Conservation (phyloP, 2,329 filamentous ascomycete species). For the Fusarium equiseti region DNA sequence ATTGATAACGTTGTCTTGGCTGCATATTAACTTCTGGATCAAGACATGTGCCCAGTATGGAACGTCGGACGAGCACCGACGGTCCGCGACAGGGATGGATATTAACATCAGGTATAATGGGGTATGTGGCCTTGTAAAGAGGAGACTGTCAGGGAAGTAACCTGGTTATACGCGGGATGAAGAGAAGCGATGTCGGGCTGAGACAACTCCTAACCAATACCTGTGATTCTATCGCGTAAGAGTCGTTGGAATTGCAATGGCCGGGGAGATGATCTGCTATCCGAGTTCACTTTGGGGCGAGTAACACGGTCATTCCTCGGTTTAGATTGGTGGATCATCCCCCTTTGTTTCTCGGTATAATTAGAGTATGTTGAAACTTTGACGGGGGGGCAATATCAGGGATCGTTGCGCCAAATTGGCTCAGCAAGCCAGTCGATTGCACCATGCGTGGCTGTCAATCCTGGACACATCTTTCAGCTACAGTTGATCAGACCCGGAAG, state of each 20-base stretch:
- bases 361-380: constrained; percentile 21
- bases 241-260: not conserved
- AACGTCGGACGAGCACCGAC: constrained; percentile 44
- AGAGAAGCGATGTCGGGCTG: constrained; percentile 31
- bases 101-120: not conserved
- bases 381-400: constrained; percentile 41
- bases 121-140: constrained; percentile 19
- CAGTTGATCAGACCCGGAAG: constrained; percentile 21
- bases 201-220: not conserved
- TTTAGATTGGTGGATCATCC: constrained; percentile 15
- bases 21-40: constrained; percentile 19
- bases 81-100: constrained; percentile 37
- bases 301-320: not conserved
- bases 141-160: constrained; percentile 4
- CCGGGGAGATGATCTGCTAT: constrained; percentile 21
- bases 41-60: constrained; percentile 35
- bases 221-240: constrained; percentile 43
- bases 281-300: constrained; percentile 13
- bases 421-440: constrained; percentile 23
- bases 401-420: constrained; percentile 41
- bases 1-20: constrained; percentile 18
- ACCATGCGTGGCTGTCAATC: constrained; percentile 15
- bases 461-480: constrained; percentile 1
- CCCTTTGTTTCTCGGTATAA: constrained; percentile 3
- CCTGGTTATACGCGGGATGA: constrained; percentile 15